Base-by-base conservation (phyloP, 208 protist species). In the Blechomonas ayalai region DNA sequence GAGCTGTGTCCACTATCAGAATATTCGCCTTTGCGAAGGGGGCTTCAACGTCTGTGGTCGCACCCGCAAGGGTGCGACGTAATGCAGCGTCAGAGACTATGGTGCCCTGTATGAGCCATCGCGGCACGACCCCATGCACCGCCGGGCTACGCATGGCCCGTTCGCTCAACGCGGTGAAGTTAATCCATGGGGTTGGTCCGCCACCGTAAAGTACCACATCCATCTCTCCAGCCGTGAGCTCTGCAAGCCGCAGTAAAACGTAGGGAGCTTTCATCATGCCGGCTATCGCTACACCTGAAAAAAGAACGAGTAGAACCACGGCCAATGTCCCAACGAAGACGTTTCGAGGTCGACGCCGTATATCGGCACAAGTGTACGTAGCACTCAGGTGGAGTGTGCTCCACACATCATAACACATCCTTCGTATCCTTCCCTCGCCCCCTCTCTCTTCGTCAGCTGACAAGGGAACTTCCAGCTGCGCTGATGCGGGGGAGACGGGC, bases 1-100 rank as follows among this genome's bases (percentile, higher is more conserved):
- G 52, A 25, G 59, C 62, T 8, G 77, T 72, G 69, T 95, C 72
- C 37, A 78, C 67, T 18, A 94, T 33, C 1, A 95, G 34, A n/a
- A 92, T 18, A 44, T 69, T 92, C 9, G 43, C 51, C 4, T 39
- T 41, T 2, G 62, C 57, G 23, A 40, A 49, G 13, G 4, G 9
- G 4, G 43, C 16, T 16, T 4, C 44, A 39, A 10, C 16, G 2
- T 8, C 18, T 19, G 42, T 36, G 9, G 27, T 31, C 24, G 40
- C 13, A 19, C 2, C 7, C 24, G 12, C 10, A 24, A 10, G 32
- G 15, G 34, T 3, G 3, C 15, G 12, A 33, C 6, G n/a, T 12
- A 23, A 39, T 25, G 19, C n/a, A 9, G 41, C 49, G 33, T 68
- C 35, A 1, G 57, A 59, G 20, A 39, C 42, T 5, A 82, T 35